Evolutionary conservation across 768 basidiomycete genomes (phyloP), one percentile per base, ranked within the genome.

Genomic region (Sistotremastrum niveocremeum): DNA sequence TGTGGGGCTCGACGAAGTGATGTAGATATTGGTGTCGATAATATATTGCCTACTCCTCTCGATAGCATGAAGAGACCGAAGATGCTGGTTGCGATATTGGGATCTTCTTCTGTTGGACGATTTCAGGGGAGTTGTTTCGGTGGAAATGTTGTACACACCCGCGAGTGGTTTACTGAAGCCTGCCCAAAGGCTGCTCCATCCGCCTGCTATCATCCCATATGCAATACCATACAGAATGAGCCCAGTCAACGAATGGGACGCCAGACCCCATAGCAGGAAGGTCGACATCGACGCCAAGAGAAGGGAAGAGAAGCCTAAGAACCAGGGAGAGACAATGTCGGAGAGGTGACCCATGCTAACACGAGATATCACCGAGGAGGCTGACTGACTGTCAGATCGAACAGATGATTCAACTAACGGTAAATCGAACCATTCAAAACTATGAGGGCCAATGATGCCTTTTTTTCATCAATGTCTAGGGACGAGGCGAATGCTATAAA

Each of bases 211-310:
- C 30, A 42, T 48, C 5, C 61, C 61, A 35, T 59, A 62, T 1
- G 41, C 54, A 11, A 62, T 47, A 10, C 58, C 50, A 34, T 57
- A 62, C 7, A 49, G 49, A 3, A 61, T 43, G 2, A 62, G 49
- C 0, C 59, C 60, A 4, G 49, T 50, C 20, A 61, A 52, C 2
- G 56, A 52, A 40, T 50, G 49, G 30, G 58, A 58, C 0, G 58
- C 46, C 6, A 60, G 47, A 20, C 61, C 61, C 61, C 61, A 62
- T 7, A 61, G 47, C 8, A 62, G 34, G 50, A 62, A 62, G 1
- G 58, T 60, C n/a, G 51, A 48, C 11, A 56, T 31, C 1, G 59
- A 59, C 6, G 51, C 50, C 7, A 46, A 34, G 3, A 56, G 9
- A 12, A 61, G 54, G 6, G 44, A 56, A 31, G 43, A n/a, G 50